Percentiles rank a stretch among this genome's conserved stretches.
phyloP scores from a whole-genome alignment of 2,329 filamentous ascomycete species.

The Sarocladiaceae sp. region DNA sequence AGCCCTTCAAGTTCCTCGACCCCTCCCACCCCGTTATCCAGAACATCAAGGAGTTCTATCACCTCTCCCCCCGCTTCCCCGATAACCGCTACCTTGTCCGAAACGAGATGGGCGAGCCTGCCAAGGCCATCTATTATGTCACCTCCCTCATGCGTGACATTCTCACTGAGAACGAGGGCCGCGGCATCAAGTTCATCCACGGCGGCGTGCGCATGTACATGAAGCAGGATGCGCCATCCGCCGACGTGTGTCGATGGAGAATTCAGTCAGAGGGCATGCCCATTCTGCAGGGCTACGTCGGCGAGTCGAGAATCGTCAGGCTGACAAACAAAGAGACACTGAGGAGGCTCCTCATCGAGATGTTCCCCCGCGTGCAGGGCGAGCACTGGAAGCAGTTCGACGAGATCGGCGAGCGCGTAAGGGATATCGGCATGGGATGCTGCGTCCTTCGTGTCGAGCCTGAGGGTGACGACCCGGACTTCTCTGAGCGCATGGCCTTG shows the following conservation, averaged over 20 bases:
- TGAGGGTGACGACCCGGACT: constrained; percentile 53
- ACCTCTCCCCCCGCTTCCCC: constrained; percentile 77
- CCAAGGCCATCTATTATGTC: constrained; percentile 96
- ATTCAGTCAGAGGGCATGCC: constrained; percentile 93
- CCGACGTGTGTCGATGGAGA: constrained; percentile 84
- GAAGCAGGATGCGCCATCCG: constrained; percentile 87
- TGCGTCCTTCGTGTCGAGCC: constrained; percentile 82
- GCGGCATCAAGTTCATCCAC: constrained; percentile 91
- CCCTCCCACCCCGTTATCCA: constrained; percentile 68
- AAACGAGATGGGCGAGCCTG: constrained; percentile 79
- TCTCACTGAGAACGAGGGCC: constrained; percentile 77
- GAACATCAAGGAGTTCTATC: constrained; percentile 77
- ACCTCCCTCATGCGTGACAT: constrained; percentile 79
- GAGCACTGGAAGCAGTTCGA: constrained; percentile 69
- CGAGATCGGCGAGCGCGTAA: constrained; percentile 80
- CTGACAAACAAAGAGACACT: constrained; percentile 75
- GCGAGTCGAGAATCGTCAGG: constrained; percentile 66
- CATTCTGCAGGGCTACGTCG: constrained; percentile 86
- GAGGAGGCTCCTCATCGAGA: constrained; percentile 77
- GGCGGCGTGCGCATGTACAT: constrained; percentile 98
- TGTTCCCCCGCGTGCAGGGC: constrained; percentile 86
- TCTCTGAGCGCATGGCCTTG: constrained; percentile 74
- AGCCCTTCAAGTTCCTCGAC: constrained; percentile 88
- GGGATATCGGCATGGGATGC: constrained; percentile 81
- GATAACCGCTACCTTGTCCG: constrained; percentile 91